These are phyloP conservation scores for Danielia oregonensis DNA, from an alignment of 805 yeast species.

Conservation along the genomic window DNA sequence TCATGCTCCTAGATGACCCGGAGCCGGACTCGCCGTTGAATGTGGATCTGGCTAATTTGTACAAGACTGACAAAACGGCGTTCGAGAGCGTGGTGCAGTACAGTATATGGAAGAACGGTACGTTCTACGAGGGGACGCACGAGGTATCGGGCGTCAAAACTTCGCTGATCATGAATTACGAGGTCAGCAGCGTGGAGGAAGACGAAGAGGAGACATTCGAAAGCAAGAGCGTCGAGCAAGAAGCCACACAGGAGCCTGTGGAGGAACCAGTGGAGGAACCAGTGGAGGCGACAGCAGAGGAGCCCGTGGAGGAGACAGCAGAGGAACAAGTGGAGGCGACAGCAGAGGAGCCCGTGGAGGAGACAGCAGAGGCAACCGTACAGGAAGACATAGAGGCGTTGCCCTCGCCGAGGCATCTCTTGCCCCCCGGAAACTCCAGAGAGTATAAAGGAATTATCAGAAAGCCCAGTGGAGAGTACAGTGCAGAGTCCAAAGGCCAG, in stretches of 20 bases:
- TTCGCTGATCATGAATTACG: not conserved
- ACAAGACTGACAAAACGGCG: slow-evolving; percentile 39
- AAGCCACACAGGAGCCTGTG: not conserved
- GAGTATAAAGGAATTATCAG: no score
- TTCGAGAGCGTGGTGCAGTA: slow-evolving; percentile 40
- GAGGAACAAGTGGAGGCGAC: slow-evolving; percentile 22
- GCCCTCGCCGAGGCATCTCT: slow-evolving; percentile 5
- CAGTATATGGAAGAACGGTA: slow-evolving; percentile 36
- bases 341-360: slow-evolving; percentile 28
- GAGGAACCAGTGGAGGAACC: not conserved
- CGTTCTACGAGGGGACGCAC: slow-evolving; percentile 18
- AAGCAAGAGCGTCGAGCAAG: not conserved
- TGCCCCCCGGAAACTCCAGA: slow-evolving; percentile 4
- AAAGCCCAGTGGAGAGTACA: no score
- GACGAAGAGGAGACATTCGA: slow-evolving; percentile 3
- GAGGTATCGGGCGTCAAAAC: slow-evolving; percentile 8
- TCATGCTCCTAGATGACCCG: slow-evolving; percentile 56
- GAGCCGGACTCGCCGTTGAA: slow-evolving; percentile 72
- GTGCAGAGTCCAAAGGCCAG: no score
- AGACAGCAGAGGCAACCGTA: no score
- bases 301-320: slow-evolving; percentile 29
- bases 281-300: slow-evolving; percentile 5
- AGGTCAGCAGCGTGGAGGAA: slow-evolving; percentile 5
- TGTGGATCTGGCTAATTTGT: slow-evolving; percentile 62
- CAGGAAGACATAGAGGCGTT: no score